Evolutionary conservation across 208 protist species (phyloP).

Genomic region (Trypanosoma vivax): DNA sequence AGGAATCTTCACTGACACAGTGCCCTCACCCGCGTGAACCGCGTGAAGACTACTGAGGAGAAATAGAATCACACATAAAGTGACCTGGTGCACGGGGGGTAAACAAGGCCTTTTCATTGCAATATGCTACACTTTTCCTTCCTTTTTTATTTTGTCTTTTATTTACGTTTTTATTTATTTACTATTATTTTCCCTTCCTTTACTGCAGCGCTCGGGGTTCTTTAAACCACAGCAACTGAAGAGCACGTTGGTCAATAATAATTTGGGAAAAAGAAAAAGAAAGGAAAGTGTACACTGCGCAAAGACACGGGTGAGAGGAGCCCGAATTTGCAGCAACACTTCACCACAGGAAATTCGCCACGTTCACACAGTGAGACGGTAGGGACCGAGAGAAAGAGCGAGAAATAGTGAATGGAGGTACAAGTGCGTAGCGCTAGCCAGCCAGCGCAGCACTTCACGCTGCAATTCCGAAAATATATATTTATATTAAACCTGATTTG

Average conservation of each 20-base stretch:
- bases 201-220: not conserved
- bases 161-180: not conserved
- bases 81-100: not conserved
- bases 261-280: not conserved
- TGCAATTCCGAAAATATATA: too few species aligned
- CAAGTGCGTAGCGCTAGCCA: too few species aligned
- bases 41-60: not conserved
- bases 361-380: too few species aligned
- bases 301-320: not conserved
- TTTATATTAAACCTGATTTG: too few species aligned
- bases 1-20: conserved; percentile 44
- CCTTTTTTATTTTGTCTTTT: not conserved
- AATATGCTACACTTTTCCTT: not conserved
- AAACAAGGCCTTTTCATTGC: too few species aligned
- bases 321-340: not conserved
- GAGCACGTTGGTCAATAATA: not conserved
- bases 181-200: not conserved
- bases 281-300: not conserved
- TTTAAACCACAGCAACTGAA: not conserved
- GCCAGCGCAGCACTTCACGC: too few species aligned
- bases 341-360: too few species aligned
- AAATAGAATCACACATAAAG: not conserved
- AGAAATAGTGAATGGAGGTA: too few species aligned
- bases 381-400: too few species aligned
- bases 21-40: conserved; percentile 29